Base-by-base conservation (phyloP, 2,329 filamentous ascomycete species). In the Pestalotiopsis sp. region DNA sequence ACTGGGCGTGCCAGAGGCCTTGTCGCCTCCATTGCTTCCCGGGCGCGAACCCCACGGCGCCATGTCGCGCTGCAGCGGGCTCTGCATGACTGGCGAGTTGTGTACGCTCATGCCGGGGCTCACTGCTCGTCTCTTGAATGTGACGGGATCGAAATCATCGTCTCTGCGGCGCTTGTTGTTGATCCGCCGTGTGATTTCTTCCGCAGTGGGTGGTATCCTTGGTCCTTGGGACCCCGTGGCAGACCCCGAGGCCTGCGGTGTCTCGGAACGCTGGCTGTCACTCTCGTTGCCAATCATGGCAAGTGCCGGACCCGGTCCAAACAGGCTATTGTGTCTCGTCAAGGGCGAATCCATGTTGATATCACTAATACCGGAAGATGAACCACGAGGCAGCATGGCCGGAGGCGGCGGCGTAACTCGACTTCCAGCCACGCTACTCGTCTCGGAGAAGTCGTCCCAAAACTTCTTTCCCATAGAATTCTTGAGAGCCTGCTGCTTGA, bases 21-120 rank as follows among this genome's bases (percentile, higher is more conserved):
- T 83, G 71, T 84, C 87, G 66, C 82, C 89, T 73, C 80, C 87
- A 71, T 87, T 90, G 72, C 89, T 91, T 4, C 90, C 85, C 41
- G 92, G 87, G 17, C 91, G 85, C 6, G 90, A 91, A n/a, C 92
- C 91, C 92, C 92, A 95, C 0, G 91, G 86, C 65, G 86, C 87
- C 58, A 83, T 83, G 72, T 94, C 93, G 62, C 91, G 87, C 77
- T 95, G 90, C 72, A 92, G 87, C 1, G 95, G 94, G 67, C 93
- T 95, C 77, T 97, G 93, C 74, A 95, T 88, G 45, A 97, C 86
- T 1, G 95, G 95, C 70, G 93, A 97, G 80, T 95, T 97, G 75
- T 97, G 94, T 1, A 92, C 91, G 78, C 94, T 97, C 85, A 98
- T 91, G 17, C 95, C 93, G 0, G 95, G 95, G 69, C 93, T 96